Conservation (phyloP, 352 stramenopile genomes). For the Phytophthora brassicae region DNA sequence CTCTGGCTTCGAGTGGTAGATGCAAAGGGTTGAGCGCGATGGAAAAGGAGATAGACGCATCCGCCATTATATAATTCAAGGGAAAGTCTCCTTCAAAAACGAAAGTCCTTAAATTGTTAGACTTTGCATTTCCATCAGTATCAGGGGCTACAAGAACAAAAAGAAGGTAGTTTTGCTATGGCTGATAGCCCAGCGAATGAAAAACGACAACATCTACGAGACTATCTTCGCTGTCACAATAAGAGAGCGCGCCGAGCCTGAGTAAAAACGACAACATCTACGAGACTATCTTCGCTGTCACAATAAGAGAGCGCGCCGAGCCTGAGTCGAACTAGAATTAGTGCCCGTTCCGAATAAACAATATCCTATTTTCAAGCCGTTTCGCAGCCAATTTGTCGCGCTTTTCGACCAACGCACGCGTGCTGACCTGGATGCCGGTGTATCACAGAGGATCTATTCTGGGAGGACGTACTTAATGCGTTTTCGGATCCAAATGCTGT, state of each 20-base stretch:
- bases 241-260: not conserved
- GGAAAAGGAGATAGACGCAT: not conserved
- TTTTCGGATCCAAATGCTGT: not conserved
- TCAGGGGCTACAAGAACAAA: conserved; percentile 8
- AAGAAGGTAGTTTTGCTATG: not conserved
- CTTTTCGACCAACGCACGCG: not conserved
- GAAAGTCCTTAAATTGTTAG: not conserved
- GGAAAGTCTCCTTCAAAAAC: not conserved
- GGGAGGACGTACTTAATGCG: not conserved
- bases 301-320: not conserved
- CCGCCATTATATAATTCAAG: not conserved
- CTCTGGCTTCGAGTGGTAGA: too few relatives aligned
- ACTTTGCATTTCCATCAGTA: not conserved
- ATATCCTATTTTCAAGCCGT: not conserved
- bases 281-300: not conserved
- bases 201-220: not conserved
- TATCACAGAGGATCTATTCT: not conserved
- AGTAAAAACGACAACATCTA: not conserved
- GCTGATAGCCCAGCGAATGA: not conserved
- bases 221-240: not conserved
- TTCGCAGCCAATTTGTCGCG: not conserved
- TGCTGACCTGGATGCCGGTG: not conserved
- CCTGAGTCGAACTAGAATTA: not conserved
- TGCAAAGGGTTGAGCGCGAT: not conserved
- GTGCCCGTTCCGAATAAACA: not conserved